Evolutionary conservation across 1,284 basidiomycete genomes (phyloP).

Genomic region (Calocybe gambosa): DNA sequence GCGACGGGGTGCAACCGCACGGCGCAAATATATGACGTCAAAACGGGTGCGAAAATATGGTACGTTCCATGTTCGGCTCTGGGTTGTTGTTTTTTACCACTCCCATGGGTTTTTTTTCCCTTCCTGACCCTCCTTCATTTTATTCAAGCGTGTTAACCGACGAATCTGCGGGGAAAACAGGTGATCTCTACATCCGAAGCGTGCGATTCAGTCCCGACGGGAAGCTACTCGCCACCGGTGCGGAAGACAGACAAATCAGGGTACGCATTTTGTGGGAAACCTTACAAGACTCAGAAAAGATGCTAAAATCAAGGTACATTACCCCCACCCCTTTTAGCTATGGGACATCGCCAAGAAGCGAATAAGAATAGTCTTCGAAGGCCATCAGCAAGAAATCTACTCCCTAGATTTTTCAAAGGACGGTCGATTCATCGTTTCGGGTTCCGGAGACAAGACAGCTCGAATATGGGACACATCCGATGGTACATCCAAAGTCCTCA

Average conservation of each 20-base stretch:
- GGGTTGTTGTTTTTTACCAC: no score
- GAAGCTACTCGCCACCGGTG: conserved; percentile 75
- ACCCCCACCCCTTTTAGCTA: conserved; percentile 39
- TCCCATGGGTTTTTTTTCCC: no score
- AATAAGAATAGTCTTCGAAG: conserved; percentile 71
- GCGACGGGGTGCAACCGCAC: conserved; percentile 90
- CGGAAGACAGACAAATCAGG: conserved; percentile 79
- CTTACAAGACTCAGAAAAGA: not conserved
- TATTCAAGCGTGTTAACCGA: conserved; percentile 69
- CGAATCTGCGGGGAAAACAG: conserved; percentile 56
- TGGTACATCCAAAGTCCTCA: conserved; percentile 48
- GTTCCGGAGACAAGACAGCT: conserved; percentile 85
- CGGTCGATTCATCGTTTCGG: conserved; percentile 78
- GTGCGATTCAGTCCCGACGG: conserved; percentile 84
- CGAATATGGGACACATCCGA: conserved; percentile 82
- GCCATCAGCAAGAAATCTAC: conserved; percentile 89
- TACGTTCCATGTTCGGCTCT: conserved; percentile 25
- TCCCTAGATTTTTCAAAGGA: conserved; percentile 84
- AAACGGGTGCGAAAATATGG: conserved; percentile 79
- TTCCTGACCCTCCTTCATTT: no score
- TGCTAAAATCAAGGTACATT: not conserved
- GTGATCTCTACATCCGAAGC: conserved; percentile 80
- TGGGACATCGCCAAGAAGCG: conserved; percentile 81
- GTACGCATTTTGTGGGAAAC: conserved; percentile 34
- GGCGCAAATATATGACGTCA: conserved; percentile 87